A percentile compares a stretch with the other conserved stretches of the same genome.
Evolutionary conservation across 331 rosid species (phyloP).

Genomic region (Telfairia occidentalis): DNA sequence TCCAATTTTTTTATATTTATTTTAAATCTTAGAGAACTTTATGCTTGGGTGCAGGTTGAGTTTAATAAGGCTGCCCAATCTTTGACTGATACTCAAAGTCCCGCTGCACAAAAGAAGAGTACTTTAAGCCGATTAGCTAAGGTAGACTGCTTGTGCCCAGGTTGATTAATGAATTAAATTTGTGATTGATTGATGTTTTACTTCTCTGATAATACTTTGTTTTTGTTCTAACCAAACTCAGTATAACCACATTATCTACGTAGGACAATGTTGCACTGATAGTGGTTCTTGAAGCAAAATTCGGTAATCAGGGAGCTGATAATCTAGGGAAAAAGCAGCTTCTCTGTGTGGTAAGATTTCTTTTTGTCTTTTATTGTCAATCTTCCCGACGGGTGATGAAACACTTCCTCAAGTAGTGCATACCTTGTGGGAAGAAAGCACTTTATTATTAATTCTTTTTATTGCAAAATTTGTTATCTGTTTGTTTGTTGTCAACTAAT

Average conservation of each 20-base stretch:
- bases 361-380: neutral
- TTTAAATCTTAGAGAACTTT: neutral
- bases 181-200: neutral
- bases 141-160: conserved; percentile 26
- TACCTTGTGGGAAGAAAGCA: neutral
- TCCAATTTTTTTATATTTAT: neutral
- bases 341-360: conserved; percentile 77
- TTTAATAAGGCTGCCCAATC: conserved; percentile 99
- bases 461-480: neutral
- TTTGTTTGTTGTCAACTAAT: neutral
- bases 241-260: neutral
- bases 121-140: conserved; percentile 75
- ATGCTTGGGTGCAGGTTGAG: conserved; percentile 67
- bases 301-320: conserved; percentile 65
- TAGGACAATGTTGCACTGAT: conserved; percentile 97
- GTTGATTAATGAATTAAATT: neutral
- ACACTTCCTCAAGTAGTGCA: neutral
- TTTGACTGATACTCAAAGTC: conserved; percentile 65
- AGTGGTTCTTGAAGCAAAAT: conserved; percentile 92
- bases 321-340: conserved; percentile 97
- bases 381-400: neutral
- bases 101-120: conserved; percentile 75
- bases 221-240: neutral
- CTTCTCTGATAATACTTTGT: neutral
- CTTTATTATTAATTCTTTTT: neutral